Evolutionary conservation across 805 yeast genomes (phyloP).

Genomic region (Teunomyces panamensis): DNA sequence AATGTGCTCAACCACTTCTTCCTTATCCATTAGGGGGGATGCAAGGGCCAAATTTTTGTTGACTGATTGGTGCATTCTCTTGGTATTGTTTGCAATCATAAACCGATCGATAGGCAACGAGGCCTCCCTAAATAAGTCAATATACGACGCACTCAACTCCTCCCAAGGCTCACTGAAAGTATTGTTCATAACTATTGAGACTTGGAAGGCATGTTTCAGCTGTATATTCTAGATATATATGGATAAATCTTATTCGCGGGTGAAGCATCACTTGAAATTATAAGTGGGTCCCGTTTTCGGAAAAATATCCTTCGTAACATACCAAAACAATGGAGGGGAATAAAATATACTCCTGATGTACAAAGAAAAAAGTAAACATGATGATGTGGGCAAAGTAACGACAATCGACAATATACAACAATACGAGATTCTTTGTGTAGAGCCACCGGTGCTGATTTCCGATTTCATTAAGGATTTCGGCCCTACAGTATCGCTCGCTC

Average conservation of each 20-base stretch:
- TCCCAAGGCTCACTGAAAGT: constrained; percentile 1
- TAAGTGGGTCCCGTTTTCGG: not conserved
- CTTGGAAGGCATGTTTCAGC: not conserved
- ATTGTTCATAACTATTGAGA: not conserved
- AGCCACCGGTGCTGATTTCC: too few relatives aligned
- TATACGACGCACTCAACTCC: constrained; percentile 1
- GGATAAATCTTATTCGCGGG: not conserved
- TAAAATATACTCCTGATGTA: not conserved
- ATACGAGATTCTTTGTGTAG: not conserved
- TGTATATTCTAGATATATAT: not conserved
- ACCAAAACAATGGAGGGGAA: constrained; percentile 1
- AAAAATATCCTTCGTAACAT: not conserved
- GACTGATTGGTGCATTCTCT: constrained; percentile 6
- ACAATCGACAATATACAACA: not conserved
- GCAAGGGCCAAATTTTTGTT: constrained; percentile 16
- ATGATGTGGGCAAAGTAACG: not conserved
- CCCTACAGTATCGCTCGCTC: too few relatives aligned
- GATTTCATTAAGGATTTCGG: too few relatives aligned
- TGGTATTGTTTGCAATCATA: not conserved
- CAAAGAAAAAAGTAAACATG: not conserved
- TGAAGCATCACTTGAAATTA: not conserved
- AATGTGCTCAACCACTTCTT: not conserved
- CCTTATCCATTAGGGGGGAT: constrained; percentile 21
- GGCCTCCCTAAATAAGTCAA: not conserved
- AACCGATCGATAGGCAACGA: not conserved